These are phyloP conservation scores for Auricularia sp. DNA, from an alignment of 768 basidiomycete species.

Conservation along the genomic window DNA sequence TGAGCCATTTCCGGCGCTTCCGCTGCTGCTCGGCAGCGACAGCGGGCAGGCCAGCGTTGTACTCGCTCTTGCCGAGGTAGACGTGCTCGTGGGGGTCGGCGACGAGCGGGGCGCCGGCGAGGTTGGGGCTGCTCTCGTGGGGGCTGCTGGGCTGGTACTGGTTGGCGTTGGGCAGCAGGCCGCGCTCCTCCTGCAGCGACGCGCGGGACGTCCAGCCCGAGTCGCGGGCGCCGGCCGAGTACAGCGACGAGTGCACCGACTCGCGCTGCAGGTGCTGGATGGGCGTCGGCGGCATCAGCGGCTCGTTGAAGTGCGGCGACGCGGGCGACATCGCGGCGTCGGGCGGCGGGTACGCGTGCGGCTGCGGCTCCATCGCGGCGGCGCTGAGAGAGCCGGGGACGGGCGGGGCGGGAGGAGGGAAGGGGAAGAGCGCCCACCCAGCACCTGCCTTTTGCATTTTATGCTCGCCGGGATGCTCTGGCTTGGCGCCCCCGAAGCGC, in stretches of 20 bases:
- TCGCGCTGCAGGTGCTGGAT: neutral
- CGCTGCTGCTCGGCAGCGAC: neutral
- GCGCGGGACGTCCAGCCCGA: conserved; percentile 1
- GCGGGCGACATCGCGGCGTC: neutral
- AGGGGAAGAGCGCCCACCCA: neutral
- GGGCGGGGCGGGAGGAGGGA: neutral
- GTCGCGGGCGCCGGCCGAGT: neutral
- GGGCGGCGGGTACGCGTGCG: neutral
- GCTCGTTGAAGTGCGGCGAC: neutral
- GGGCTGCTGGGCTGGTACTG: neutral
- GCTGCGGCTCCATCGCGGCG: too few species aligned
- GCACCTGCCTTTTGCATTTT: neutral
- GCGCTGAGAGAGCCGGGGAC: too few species aligned
- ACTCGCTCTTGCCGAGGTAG: neutral
- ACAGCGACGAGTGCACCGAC: neutral
- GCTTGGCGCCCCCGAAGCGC: too few species aligned
- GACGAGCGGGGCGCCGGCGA: neutral
- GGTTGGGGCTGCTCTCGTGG: neutral
- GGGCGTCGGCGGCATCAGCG: neutral
- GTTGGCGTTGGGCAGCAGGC: neutral
- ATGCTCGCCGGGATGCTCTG: too few species aligned
- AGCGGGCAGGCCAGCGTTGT: neutral
- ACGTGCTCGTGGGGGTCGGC: neutral
- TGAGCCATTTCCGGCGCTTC: neutral
- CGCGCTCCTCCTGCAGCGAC: neutral